Evolutionary conservation across 1,139 yeast species (phyloP), one percentile per base, ranked within the genome.

Genomic region (Casaregolazyma suthepensis): DNA sequence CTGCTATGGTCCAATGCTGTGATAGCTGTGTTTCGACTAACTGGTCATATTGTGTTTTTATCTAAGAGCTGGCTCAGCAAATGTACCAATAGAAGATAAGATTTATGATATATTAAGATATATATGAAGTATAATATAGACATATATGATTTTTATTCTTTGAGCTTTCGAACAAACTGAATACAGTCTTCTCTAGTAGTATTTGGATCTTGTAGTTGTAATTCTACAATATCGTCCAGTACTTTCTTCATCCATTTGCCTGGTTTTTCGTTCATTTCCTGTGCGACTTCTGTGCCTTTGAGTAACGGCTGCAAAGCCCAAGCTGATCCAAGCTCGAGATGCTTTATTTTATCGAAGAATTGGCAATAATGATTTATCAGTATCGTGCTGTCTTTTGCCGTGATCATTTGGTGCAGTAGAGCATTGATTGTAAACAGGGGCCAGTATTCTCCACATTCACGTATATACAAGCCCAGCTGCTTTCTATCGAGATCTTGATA

Each of bases 201-300:
- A 0, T 62, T 63, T 0, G 95, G 95, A 61, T 87, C 69, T 58
- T 85, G 90, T 55, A 89, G 72, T 68, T 90, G 96, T 87, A 91
- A 85, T 13, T 75, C 69, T 46, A 88, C 67, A 7, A 87, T 76
- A 46, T 75, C 70, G 13, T 79, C 80, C 55, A 80, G 77, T 10
- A 83, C 71, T 29, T 70, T 69, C 7, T 81, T 75, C 76, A 89
- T 75, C 96, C 96, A 89, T 3, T 91, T 90, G 0, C 98, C 98
- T 0, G 93, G 89, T 64, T 84, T 85, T 54, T 72, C 55, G 10
- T 75, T 70, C 20, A 85, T 70, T 15, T 74, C 70, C 49, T 75
- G 71, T 50, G 78, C 72, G 49, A 89, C 68, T 35, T 80, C 77
- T 59, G 83, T 87, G 19, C 97, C 97, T 65, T 87, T 66, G 5